A percentile compares a stretch with the other conserved stretches of the same genome.
Evolutionary conservation across 495 filamentous ascomycete species (phyloP).

Genomic region (Tuber aestivum): DNA sequence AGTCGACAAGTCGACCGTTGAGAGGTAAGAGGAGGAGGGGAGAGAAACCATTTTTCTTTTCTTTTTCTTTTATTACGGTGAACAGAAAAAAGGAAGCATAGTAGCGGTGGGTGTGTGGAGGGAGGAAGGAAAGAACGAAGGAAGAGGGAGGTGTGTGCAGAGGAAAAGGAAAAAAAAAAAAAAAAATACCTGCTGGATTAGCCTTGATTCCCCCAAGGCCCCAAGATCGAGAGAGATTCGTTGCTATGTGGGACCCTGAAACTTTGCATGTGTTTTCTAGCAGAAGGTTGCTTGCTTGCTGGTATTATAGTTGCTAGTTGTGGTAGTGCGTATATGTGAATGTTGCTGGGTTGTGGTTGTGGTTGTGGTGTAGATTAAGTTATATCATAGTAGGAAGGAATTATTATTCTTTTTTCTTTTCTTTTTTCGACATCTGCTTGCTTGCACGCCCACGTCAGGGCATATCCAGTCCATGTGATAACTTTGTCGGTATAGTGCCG

Average conservation of each 20-base stretch:
- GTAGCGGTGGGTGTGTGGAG: background rate
- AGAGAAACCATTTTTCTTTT: background rate
- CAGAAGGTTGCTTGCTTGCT: constrained; percentile 3
- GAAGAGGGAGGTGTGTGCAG: background rate
- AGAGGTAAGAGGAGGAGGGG: background rate
- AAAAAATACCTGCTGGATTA: background rate
- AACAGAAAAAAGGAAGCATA: background rate
- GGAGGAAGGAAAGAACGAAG: background rate
- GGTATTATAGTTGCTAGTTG: background rate
- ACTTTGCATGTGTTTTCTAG: constrained; percentile 4
- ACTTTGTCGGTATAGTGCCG: background rate
- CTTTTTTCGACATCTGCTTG: background rate
- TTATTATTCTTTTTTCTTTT: background rate
- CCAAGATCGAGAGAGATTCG: background rate
- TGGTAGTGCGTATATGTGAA: background rate
- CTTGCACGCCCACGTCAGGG: background rate
- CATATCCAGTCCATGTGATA: background rate
- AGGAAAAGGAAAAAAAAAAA: too few relatives aligned
- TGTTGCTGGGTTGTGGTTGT: background rate
- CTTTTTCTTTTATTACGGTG: background rate
- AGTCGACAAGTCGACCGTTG: background rate
- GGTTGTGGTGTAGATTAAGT: background rate
- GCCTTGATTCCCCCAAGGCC: background rate
- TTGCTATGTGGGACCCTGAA: constrained; percentile 1
- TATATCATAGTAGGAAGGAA: background rate